A percentile compares a stretch with the other conserved stretches of the same genome.
phyloP scores from a whole-genome alignment of 192 early-diverging fungal genomes.

The Mortierella alpina region DNA sequence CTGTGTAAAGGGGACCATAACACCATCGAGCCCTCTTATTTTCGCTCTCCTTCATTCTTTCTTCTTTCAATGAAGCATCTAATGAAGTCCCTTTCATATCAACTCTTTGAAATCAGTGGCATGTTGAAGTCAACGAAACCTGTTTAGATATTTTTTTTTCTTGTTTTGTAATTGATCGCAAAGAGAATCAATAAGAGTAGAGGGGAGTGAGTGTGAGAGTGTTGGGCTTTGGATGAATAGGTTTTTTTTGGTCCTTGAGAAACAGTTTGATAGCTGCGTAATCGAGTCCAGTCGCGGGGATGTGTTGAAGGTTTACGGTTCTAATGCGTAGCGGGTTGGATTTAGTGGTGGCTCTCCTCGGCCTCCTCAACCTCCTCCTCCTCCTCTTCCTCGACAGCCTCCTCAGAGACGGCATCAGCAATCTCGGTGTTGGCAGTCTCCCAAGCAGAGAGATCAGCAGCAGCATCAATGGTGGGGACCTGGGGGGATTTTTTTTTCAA shows the following conservation, averaged over 20 bases:
- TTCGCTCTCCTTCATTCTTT: too few relatives aligned
- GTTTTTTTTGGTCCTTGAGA: conserved; percentile 1
- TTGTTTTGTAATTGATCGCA: conserved; percentile 5
- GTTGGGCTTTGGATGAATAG: not conserved
- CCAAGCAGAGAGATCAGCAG: conserved; percentile 51
- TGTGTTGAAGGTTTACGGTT: not conserved
- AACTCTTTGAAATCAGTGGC: not conserved
- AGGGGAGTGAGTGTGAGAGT: conserved; percentile 1
- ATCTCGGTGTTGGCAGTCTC: conserved; percentile 53
- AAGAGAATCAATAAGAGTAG: conserved; percentile 8
- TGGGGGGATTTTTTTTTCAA: not conserved
- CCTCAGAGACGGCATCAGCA: conserved; percentile 43
- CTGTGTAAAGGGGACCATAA: too few relatives aligned
- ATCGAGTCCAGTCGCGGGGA: not conserved
- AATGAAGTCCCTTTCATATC: not conserved
- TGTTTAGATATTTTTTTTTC: not conserved
- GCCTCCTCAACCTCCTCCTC: conserved; percentile 45
- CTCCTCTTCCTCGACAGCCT: conserved; percentile 33
- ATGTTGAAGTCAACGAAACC: not conserved
- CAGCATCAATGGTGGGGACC: conserved; percentile 35
- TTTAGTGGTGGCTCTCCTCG: conserved; percentile 50
- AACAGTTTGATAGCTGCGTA: too few relatives aligned
- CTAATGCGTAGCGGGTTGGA: not conserved
- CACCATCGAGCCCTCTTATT: too few relatives aligned
- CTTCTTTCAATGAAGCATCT: not conserved